Conservation (phyloP, 768 basidiomycete genomes). For the Boletus insuetus region DNA sequence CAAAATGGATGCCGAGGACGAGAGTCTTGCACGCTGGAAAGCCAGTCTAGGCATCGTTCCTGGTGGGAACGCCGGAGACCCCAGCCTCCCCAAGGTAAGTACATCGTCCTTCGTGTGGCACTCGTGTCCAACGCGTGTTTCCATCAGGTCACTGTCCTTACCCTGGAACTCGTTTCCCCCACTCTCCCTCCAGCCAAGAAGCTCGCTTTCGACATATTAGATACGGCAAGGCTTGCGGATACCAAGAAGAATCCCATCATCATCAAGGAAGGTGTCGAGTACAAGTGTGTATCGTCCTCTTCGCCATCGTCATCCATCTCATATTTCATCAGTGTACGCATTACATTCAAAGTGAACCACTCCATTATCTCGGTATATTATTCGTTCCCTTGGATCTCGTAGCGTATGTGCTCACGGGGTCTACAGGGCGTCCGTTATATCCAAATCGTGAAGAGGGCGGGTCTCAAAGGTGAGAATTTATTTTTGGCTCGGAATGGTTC, state of each 20-base stretch:
- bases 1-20: constrained; percentile 83
- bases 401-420: constrained; percentile 20
- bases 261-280: constrained; percentile 87
- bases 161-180: constrained; percentile 77
- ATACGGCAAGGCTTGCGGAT: constrained; percentile 41
- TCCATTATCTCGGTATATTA: constrained; percentile 75
- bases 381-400: neutral
- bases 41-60: constrained; percentile 83
- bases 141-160: constrained; percentile 62
- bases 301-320: neutral
- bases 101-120: constrained; percentile 8
- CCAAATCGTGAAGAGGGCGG: constrained; percentile 81
- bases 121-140: constrained; percentile 21
- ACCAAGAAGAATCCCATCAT: constrained; percentile 75
- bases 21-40: constrained; percentile 95
- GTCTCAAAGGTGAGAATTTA: constrained; percentile 59
- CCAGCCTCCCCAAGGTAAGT: constrained; percentile 64
- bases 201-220: constrained; percentile 65
- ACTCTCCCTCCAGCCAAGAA: constrained; percentile 60
- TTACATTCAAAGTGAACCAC: constrained; percentile 85
- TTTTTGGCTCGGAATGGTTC: neutral
- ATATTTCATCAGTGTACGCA: constrained; percentile 56
- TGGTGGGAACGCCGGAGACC: constrained; percentile 37
- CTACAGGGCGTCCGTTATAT: constrained; percentile 77
- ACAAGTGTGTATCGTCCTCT: constrained; percentile 53